Evolutionary conservation across 345 rosid genomes (phyloP).

Genomic region (Brassica incana): DNA sequence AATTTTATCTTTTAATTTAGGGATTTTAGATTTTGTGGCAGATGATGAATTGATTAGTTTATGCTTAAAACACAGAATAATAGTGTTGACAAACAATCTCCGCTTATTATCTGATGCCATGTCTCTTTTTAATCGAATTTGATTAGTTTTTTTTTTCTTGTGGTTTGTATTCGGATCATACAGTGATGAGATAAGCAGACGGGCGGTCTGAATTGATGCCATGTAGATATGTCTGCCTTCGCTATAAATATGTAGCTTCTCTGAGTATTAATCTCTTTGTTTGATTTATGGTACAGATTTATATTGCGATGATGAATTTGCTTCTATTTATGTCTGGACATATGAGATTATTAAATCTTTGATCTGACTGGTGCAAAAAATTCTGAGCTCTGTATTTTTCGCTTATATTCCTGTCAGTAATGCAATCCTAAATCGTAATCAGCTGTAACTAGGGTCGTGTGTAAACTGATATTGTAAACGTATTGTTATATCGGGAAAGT

Average conservation of each 20-base stretch:
- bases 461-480: no score
- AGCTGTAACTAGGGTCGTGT: no score
- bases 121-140: background rate
- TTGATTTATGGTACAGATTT: background rate
- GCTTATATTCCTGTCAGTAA: no score
- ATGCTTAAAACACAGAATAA: constrained; percentile 37
- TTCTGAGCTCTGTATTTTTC: constrained; percentile 19
- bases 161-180: background rate
- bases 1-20: background rate
- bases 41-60: constrained; percentile 35
- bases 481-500: no score
- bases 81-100: constrained; percentile 36
- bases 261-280: constrained; percentile 23
- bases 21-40: constrained; percentile 16
- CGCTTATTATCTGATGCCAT: constrained; percentile 51
- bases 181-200: constrained; percentile 48
- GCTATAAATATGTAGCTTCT: constrained; percentile 17
- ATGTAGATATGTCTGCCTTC: constrained; percentile 44
- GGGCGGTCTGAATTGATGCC: constrained; percentile 52
- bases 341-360: constrained; percentile 35
- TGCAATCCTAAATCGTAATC: no score
- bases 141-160: background rate
- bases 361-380: constrained; percentile 22
- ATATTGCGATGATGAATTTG: constrained; percentile 34
- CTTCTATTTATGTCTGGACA: constrained; percentile 40